Evolutionary conservation across 2,329 filamentous ascomycete genomes (phyloP).

Genomic region (Sclerotinia nivalis): DNA sequence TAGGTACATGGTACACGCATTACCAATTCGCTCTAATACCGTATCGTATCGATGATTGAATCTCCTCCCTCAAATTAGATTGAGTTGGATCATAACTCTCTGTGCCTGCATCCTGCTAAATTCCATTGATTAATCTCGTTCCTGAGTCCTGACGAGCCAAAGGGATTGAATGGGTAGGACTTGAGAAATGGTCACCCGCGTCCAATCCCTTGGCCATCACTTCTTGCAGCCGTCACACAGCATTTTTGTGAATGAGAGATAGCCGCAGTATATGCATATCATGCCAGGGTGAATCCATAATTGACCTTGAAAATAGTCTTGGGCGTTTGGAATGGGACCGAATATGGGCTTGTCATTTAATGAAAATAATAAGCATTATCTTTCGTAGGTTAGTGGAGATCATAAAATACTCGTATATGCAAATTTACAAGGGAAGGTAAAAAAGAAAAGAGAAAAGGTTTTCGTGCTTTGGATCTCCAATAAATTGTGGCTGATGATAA

Average conservation of each 20-base stretch:
- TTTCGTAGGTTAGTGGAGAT: constrained; percentile 10
- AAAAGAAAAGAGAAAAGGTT: not conserved
- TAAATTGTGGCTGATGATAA: not conserved
- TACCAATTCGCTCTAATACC: not conserved
- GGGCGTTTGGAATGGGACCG: constrained; percentile 16
- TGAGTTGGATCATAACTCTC: not conserved
- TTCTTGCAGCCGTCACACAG: not conserved
- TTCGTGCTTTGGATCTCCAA: not conserved
- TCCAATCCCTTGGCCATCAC: not conserved
- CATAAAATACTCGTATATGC: not conserved
- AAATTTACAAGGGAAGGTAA: not conserved
- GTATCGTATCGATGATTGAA: not conserved
- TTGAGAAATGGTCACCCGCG: not conserved
- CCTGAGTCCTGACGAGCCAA: not conserved
- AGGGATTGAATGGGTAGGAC: not conserved
- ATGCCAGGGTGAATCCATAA: not conserved
- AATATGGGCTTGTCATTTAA: constrained; percentile 12
- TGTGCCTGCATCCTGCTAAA: not conserved
- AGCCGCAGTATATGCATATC: constrained; percentile 5
- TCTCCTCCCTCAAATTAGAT: too few relatives aligned
- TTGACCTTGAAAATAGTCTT: not conserved
- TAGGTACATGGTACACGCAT: not conserved
- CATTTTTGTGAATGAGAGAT: constrained; percentile 4
- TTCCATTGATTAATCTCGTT: not conserved
- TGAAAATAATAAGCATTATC: constrained; percentile 4